phyloP scores from a whole-genome alignment of 192 early-diverging fungal species.

The Backusella tarrabulga region DNA sequence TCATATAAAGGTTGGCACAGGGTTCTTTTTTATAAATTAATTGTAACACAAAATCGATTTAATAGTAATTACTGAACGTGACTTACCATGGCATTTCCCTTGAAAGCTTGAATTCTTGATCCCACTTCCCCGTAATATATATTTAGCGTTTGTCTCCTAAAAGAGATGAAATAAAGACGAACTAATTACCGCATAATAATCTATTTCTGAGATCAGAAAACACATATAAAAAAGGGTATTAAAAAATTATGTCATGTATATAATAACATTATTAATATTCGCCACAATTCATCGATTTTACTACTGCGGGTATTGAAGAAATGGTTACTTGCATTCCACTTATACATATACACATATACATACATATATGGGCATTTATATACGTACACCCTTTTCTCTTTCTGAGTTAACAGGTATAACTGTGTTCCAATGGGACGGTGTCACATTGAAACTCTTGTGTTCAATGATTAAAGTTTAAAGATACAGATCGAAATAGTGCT shows the following conservation, averaged over 20 bases:
- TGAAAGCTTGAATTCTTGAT: neutral
- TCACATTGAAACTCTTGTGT: neutral
- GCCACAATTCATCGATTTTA: neutral
- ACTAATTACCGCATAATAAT: neutral
- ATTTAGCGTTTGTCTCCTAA: constrained; percentile 2
- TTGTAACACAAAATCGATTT: neutral
- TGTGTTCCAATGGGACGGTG: neutral
- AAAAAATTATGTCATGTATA: neutral
- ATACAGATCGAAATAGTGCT: neutral
- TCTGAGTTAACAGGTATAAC: neutral
- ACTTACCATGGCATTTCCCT: neutral
- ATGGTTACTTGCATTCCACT: neutral
- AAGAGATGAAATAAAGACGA: neutral
- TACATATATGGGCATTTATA: neutral
- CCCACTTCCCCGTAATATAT: neutral
- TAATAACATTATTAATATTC: neutral
- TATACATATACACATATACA: neutral
- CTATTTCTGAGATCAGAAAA: neutral
- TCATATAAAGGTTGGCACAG: neutral
- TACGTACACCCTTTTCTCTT: neutral
- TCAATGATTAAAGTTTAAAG: constrained; percentile 7
- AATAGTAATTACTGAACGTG: neutral
- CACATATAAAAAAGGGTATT: neutral
- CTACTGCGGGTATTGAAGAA: neutral
- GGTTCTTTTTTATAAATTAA: constrained; percentile 6